Percentiles rank a stretch among this genome's conserved stretches.
Evolutionary conservation across 2,329 filamentous ascomycete genomes (phyloP).

Genomic region (Botrytis byssoidea): DNA sequence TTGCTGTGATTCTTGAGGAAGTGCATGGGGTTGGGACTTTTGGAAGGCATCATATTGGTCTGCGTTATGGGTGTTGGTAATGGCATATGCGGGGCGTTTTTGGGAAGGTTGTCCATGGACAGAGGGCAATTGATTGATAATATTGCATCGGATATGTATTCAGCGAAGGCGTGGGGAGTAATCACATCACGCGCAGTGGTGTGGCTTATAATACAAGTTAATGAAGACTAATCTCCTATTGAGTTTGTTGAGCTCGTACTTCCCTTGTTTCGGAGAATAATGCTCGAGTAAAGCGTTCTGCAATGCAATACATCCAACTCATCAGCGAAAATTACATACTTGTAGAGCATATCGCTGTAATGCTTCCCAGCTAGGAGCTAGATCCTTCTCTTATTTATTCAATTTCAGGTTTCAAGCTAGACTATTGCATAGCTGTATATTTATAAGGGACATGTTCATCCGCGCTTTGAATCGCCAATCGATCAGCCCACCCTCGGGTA

Average conservation of each 20-base stretch:
- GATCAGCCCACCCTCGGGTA: constrained; percentile 8
- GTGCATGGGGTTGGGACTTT: too few relatives aligned
- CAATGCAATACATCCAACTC: neutral
- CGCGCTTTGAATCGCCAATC: neutral
- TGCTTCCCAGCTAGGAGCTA: neutral
- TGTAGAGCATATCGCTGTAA: neutral
- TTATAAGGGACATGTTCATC: neutral
- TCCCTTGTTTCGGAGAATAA: neutral
- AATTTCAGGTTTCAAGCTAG: neutral
- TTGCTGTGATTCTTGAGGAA: neutral
- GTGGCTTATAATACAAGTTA: neutral
- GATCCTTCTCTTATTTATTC: neutral
- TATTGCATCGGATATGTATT: neutral
- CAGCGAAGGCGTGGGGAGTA: neutral
- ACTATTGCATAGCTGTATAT: neutral
- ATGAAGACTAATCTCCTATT: neutral
- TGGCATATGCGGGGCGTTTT: neutral
- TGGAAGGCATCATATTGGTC: neutral
- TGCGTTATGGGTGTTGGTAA: neutral
- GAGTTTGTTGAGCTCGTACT: neutral
- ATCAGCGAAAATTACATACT: neutral
- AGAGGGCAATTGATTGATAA: neutral
- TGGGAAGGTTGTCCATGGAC: neutral
- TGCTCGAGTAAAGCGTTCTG: neutral
- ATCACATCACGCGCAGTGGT: neutral